Conservation (phyloP, 2,329 filamentous ascomycete species). For the Botrytis squamosa region DNA sequence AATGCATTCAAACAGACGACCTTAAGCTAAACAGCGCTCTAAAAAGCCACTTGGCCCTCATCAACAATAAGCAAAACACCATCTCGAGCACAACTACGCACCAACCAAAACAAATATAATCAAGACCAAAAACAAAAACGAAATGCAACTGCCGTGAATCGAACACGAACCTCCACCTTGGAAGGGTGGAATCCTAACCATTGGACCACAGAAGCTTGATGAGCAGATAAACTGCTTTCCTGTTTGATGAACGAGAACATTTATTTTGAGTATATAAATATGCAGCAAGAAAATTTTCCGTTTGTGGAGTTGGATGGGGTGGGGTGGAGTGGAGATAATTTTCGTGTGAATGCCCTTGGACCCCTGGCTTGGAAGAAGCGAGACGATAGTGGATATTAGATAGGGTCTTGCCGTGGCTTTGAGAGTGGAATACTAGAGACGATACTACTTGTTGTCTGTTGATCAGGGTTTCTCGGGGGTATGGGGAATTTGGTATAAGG, state of each 20-base stretch:
- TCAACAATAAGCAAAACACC: too few species aligned
- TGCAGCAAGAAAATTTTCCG: background rate
- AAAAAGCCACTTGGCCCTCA: too few species aligned
- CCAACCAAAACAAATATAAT: too few species aligned
- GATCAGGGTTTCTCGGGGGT: rapidly evolving
- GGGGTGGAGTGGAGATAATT: background rate
- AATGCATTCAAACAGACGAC: too few species aligned
- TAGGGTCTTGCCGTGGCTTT: background rate
- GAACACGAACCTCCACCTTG: constrained; percentile 15
- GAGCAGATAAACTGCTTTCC: background rate
- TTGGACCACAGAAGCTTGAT: constrained; percentile 2
- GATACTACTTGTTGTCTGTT: background rate
- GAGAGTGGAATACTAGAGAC: background rate
- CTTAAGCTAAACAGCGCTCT: too few species aligned
- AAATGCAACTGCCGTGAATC: background rate
- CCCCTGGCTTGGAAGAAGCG: background rate
- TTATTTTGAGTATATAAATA: background rate
- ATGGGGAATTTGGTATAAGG: background rate
- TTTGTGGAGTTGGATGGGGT: background rate
- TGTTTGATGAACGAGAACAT: rapidly evolving
- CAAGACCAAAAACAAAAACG: too few species aligned
- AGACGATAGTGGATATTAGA: background rate
- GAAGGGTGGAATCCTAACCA: constrained; percentile 15
- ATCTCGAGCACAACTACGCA: too few species aligned
- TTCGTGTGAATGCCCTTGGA: background rate